Base-by-base conservation (phyloP, 352 stramenopile species). In the Pythium dissotocum region DNA sequence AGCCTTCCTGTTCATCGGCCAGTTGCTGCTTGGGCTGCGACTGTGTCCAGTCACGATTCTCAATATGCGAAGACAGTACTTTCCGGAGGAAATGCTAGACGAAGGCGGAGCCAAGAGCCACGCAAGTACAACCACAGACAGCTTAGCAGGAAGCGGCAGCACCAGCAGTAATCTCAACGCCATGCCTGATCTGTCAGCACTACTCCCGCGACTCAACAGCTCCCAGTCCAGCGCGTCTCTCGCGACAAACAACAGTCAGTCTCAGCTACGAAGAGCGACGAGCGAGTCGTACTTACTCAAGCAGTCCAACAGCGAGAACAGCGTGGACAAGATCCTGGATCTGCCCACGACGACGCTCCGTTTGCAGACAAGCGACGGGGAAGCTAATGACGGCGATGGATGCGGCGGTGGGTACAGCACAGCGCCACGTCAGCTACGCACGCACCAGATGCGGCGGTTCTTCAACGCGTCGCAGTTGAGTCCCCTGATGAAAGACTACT, bases 381-480 rank as follows among this genome's bases (percentile, higher is more conserved):
- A 65, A 24, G 18, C 30, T 14, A 36, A 46, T 2, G 28, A 30
- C 14, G 7, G 18, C 13, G 46, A 28, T 9, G 21, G 18, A 9
- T 10, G 30, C 6, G 58, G 13, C 10, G 58, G 13, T 12, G 32
- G 33, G 48, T 54, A 54, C n/a, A 21, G 24, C 35, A 46, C 26
- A 28, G 44, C 51, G 51, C 63, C 72, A 40, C 33, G 65, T 18
- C 65, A 56, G 28, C 69, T 77, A 13, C 83, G 85, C 2, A 84
- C 81, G 9, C 85, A 91, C 49, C 89, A 95, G 61, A 65, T 88
- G 42, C 81, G 86, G 6, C 73, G 76, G 5, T 70, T 83, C 44
- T 97, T 97, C 65, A 91, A 97, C 55, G 77, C 86, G 33, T 84
- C 89, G 26, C 87, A 94, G 70, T 66, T 94, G 32, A 93, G 85